Conservation (phyloP, 495 filamentous ascomycete species). For the Talaromyces wortmannii region DNA sequence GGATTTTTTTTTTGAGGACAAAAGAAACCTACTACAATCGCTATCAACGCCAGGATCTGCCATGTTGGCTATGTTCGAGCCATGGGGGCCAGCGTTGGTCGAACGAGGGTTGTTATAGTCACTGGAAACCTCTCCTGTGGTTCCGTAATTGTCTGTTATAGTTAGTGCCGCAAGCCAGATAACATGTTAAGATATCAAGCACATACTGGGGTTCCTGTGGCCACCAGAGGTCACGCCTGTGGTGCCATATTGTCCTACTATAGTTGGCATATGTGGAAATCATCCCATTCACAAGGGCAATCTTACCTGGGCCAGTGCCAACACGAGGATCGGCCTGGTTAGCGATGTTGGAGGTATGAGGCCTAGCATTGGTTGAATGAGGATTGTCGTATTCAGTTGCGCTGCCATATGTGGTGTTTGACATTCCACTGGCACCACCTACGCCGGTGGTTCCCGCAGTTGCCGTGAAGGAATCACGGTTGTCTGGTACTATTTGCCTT, state of each 20-base stretch:
- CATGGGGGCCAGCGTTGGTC: conserved; percentile 24
- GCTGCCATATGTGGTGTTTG: neutral
- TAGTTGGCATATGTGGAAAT: neutral
- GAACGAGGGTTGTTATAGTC: conserved; percentile 1
- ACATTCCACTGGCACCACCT: neutral
- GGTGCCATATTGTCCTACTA: neutral
- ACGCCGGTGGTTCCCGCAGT: neutral
- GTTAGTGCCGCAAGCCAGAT: too few relatives aligned
- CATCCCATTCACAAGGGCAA: neutral
- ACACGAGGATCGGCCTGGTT: conserved; percentile 47
- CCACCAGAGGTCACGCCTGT: conserved; percentile 1
- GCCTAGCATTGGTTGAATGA: neutral
- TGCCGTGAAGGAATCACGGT: neutral
- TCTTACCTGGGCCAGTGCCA: conserved; percentile 29
- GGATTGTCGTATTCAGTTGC: neutral
- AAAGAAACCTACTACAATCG: conserved; percentile 13
- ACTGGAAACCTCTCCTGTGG: neutral
- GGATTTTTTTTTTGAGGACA: neutral
- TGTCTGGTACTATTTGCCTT: neutral
- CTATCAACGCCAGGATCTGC: conserved; percentile 44
- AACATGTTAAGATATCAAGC: too few relatives aligned
- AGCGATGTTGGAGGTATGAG: conserved; percentile 26
- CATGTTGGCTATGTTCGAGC: conserved; percentile 32
- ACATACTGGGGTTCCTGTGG: too few relatives aligned
- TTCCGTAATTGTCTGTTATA: too few relatives aligned